Conservation (phyloP, 1,139 yeast species). For the Nadsonia commutata region DNA sequence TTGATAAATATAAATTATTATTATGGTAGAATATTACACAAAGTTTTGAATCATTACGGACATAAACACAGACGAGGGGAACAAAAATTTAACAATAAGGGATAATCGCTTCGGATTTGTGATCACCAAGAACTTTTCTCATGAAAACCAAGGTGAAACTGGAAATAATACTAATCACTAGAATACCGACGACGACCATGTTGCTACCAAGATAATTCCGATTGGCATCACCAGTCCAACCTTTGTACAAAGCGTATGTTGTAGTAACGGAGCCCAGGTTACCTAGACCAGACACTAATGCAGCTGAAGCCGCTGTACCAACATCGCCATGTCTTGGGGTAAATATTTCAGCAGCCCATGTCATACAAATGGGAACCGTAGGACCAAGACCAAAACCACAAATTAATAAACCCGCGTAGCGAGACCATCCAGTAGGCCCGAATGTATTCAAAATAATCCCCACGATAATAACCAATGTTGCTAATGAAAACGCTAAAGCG, state of each 20-base stretch:
- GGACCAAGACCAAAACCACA: constrained; percentile 85
- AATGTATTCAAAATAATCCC: constrained; percentile 68
- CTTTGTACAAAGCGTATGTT: constrained; percentile 69
- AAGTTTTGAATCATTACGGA: no score
- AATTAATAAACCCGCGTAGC: constrained; percentile 66
- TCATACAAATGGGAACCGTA: constrained; percentile 80
- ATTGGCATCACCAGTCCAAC: constrained; percentile 69
- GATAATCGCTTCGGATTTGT: no score
- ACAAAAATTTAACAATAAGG: no score
- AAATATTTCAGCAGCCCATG: constrained; percentile 73
- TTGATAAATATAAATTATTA: no score
- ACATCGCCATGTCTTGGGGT: constrained; percentile 62
- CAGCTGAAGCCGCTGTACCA: constrained; percentile 73
- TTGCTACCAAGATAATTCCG: constrained; percentile 55
- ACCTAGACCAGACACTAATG: constrained; percentile 74
- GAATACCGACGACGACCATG: constrained; percentile 70
- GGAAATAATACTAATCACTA: constrained; percentile 53
- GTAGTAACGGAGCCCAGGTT: constrained; percentile 76
- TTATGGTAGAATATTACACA: no score
- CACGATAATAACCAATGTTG: constrained; percentile 51
- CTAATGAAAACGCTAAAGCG: constrained; percentile 43
- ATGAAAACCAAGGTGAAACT: constrained; percentile 22
- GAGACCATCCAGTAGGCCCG: constrained; percentile 60
- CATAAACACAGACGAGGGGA: no score
- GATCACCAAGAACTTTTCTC: constrained; percentile 17